Base-by-base conservation (phyloP, 257 asterid species). In the Petunia secreta region DNA sequence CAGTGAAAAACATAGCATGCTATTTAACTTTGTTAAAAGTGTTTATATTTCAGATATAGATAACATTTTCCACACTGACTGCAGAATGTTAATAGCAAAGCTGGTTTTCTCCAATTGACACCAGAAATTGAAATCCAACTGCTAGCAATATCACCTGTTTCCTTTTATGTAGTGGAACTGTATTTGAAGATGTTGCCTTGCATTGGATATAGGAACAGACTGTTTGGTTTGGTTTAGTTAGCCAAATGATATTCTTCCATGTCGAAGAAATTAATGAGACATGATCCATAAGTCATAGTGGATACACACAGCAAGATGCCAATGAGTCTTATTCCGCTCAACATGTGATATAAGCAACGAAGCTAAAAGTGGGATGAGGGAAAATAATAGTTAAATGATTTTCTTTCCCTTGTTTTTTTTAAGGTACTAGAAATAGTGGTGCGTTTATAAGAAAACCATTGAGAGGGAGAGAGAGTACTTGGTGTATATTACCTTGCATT, bases 41-140 rank as follows among this genome's bases (percentile, higher is more conserved):
- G 25, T 25, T 4, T 44, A 44, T 53, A 16, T 46, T 9, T 48
- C 13, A 73, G 36, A 13, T 50, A 71, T 71, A 71, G 44, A 71
- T 8, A 68, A 25, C 8, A 10, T 46, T 68, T 46, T 16, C 76
- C 3, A 4, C 76, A 71, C 43, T 25, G 59, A 34, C 77, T 46
- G 77, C 44, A 48, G 34, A 71, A 48, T 71, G 44, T 48, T 71
- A 48, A 71, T 71, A 48, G 34, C 77, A 34, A 57, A 71, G 48
- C 15, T 48, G 59, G 59, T 68, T 46, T 41, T 69, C 58, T 57
- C 4, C 41, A 25, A 4, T 69, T 69, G 16, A 2, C 46, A 41
- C 25, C 25, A 25, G 77, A 50, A 38, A 43, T 44, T 68, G 75
- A 43, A 34, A 34, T 48, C 36, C 77, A 71, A 48, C 34, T 34